Percentiles rank a stretch among this genome's conserved stretches.
Evolutionary conservation across 108 stramenopile species (phyloP).

Genomic region (Cylindrotheca closterium): DNA sequence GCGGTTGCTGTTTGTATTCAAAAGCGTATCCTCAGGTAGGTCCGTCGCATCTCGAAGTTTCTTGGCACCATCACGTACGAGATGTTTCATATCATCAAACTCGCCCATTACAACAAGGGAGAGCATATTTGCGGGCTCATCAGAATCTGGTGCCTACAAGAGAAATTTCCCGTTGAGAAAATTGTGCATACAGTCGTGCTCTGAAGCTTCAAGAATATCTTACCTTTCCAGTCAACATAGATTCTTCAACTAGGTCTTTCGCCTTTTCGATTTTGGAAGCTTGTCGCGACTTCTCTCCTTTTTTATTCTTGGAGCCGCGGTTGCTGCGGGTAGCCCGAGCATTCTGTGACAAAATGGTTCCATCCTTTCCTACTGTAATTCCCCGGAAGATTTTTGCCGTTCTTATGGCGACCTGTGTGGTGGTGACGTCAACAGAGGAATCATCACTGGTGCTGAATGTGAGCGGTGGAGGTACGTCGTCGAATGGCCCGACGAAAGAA

Average conservation of each 20-base stretch:
- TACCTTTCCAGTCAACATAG: conserved; percentile 51
- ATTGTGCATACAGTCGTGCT: not conserved
- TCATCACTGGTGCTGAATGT: conserved; percentile 51
- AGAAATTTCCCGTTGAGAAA: conserved; percentile 1
- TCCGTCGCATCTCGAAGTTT: conserved; percentile 69
- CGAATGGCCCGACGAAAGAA: conserved; percentile 40
- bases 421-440: conserved; percentile 25
- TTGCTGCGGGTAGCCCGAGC: conserved; percentile 70
- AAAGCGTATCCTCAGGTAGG: conserved; percentile 54
- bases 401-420: conserved; percentile 63
- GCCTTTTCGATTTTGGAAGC: conserved; percentile 89
- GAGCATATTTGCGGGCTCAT: conserved; percentile 71
- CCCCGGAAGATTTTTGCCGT: conserved; percentile 85
- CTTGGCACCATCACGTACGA: conserved; percentile 89
- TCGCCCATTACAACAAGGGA: conserved; percentile 78
- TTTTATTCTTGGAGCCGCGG: conserved; percentile 58
- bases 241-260: conserved; percentile 83
- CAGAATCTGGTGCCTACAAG: conserved; percentile 50
- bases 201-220: conserved; percentile 12
- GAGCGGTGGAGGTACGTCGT: conserved; percentile 41
- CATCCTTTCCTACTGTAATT: conserved; percentile 72
- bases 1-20: conserved; percentile 57
- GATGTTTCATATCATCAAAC: conserved; percentile 86
- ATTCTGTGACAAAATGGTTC: conserved; percentile 74
- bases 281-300: conserved; percentile 80